Evolutionary conservation across 2,329 filamentous ascomycete genomes (phyloP).

Genomic region (Nigrospora oryzae): DNA sequence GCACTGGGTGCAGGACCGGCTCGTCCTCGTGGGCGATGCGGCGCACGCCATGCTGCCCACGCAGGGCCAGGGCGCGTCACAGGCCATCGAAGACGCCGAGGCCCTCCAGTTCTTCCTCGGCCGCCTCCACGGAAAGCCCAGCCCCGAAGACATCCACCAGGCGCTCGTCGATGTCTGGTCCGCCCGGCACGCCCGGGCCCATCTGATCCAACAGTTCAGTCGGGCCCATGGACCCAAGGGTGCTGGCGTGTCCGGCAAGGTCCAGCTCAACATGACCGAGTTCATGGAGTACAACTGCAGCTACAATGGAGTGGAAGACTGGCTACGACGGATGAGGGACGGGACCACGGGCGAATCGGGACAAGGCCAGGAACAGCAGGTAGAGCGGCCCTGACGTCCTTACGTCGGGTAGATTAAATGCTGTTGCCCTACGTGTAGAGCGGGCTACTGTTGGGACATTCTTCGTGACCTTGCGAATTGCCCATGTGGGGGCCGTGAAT

Average conservation of each 20-base stretch:
- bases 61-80: conserved; percentile 29
- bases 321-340: conserved; percentile 5
- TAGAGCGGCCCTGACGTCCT: too few species aligned
- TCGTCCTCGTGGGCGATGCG: conserved; percentile 7
- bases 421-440: too few species aligned
- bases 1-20: conserved; percentile 22
- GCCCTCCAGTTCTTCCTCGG: conserved; percentile 20
- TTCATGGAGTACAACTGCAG: conserved; percentile 31
- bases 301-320: conserved; percentile 25
- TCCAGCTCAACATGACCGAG: conserved; percentile 25
- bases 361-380: too few species aligned
- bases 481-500: too few species aligned
- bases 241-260: conserved; percentile 14
- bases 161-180: conserved; percentile 11
- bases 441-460: too few species aligned
- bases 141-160: conserved; percentile 10
- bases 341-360: too few species aligned
- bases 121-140: not conserved
- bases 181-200: conserved; percentile 25
- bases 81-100: conserved; percentile 30
- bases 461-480: too few species aligned
- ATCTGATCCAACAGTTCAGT: conserved; percentile 29
- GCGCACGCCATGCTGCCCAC: conserved; percentile 21
- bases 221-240: conserved; percentile 29
- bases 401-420: too few species aligned